phyloP scores from a whole-genome alignment of 257 asterid genomes.

The Paraleonurus japonicus region DNA sequence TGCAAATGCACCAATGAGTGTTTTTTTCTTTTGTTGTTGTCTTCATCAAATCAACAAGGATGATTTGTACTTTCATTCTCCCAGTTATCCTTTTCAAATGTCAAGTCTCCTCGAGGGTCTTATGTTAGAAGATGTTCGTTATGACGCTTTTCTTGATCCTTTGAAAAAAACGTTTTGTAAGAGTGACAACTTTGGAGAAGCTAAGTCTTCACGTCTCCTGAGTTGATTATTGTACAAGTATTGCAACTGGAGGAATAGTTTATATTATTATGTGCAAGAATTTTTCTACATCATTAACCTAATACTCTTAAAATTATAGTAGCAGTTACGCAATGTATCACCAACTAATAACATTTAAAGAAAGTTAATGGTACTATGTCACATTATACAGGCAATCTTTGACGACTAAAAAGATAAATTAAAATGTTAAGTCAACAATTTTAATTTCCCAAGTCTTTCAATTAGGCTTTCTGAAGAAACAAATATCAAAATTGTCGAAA shows the following conservation, averaged over 20 bases:
- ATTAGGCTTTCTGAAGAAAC: background rate
- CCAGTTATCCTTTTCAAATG: conserved; percentile 2
- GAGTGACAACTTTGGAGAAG: background rate
- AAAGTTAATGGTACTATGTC: background rate
- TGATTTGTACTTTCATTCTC: background rate
- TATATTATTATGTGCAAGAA: background rate
- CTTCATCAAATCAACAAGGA: conserved; percentile 1
- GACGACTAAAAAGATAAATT: no score
- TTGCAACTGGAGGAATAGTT: conserved; percentile 20
- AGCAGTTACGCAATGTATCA: conserved; percentile 2
- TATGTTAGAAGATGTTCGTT: no score
- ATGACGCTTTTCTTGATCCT: background rate
- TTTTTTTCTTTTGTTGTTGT: background rate
- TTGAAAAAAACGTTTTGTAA: background rate
- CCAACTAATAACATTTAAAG: conserved; percentile 2
- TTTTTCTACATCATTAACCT: conserved; percentile 15
- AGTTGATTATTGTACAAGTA: conserved; percentile 8
- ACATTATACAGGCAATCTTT: no score
- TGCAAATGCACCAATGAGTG: background rate
- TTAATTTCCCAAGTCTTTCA: conserved; percentile 11
- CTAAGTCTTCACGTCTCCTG: background rate
- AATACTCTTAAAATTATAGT: conserved; percentile 8
- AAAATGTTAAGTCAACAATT: conserved; percentile 24
- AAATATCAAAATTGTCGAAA: background rate
- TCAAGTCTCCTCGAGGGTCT: background rate